Base-by-base conservation (phyloP, 2,329 filamentous ascomycete genomes). In the Blumeria graminis region DNA sequence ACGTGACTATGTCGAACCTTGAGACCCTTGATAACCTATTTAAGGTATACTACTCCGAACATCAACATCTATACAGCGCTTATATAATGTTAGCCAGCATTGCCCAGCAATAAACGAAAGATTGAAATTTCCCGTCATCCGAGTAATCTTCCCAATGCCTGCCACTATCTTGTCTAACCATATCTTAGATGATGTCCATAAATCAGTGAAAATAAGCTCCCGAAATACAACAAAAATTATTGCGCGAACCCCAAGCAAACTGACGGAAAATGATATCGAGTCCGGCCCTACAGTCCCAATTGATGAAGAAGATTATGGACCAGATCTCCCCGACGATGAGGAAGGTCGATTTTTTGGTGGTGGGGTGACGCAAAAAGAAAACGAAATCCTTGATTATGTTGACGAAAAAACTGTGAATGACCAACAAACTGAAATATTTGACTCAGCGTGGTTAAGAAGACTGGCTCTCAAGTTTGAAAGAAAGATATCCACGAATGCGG, bases 301-400 rank as follows among this genome's bases (percentile, higher is more conserved):
- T 6, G 68, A 69, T 43, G 72, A 76, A 32, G 74, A 74, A 56
- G 77, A 77, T 52, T 75, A 76, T 55, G 70, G 68, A 35, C 76
- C 76, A 10, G 72, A 74, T 45, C 69, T 64, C 33, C 72, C 68
- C 8, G 85, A 90, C 62, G 89, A 94, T 63, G 87, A 94, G 56
- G 92, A 94, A 61, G 92, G 90, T 0, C 82, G 92, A 10, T 98
- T 98, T 72, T 98, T 95, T 63, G 92, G 90, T 46, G 86, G 88
- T 56, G 92, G 92, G 36, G 83, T 98, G 63, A 86, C 83, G 32
- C 76, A 81, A 57, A 76, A 86, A 61, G 87, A 93, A 61, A 82
- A 81, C 1, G 78, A 88, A 62, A 86, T 92, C 18, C 76, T 98
- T 64, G 85, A 96, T 69, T 96, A 84, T 65, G 79, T 98, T 60